Evolutionary conservation across 495 filamentous ascomycete species (phyloP), one percentile per base, ranked within the genome.

Genomic region (Xylaria telfairii): DNA sequence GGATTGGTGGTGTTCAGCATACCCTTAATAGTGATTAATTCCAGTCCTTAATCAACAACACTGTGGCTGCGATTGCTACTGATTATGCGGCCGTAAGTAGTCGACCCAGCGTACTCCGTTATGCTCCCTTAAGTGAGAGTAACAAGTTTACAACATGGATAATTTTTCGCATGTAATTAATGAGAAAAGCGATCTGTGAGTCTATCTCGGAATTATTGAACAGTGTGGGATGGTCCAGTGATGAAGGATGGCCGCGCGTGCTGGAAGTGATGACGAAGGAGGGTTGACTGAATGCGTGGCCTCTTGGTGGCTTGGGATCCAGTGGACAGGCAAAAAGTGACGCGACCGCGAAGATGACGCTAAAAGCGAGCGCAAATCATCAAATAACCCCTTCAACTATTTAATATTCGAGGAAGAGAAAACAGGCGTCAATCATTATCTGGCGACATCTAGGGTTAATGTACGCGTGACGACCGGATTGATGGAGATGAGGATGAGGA

Each of bases 1-100:
- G 60, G 59, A 34, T 78, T 72, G 74, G 73, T 78, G 76, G 76
- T 77, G 74, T 77, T 72, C 68, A 44, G 76, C 76, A 78, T 78
- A 78, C 76, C 76, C 76, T 78, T 68, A 62, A 69, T 65, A 61
- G 66, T 26, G 51, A 57, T 72, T 76, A 74, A 65, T 65, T 64
- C 65, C 64, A 69, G 59, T 46, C 44, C 63, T 67, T 65, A 65
- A 69, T 67, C 54, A 68, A 61, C 71, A 28, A 47, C 73, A 41
- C 59, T 71, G 61, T 19, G 65, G 68, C 57, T 75, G 75, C 56
- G 68, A 65, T 71, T 46, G 61, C 68, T 65, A 70, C 68, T 63
- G 68, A 70, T 65, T 65, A 70, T 70, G 68, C 32, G 39, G 68
- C 59, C 61, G 68, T 49, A 28, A 28, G 44, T 67, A 67, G 69